These are phyloP conservation scores for Boletus rubroflammeus DNA, from an alignment of 768 basidiomycete genomes.

Conservation along the genomic window DNA sequence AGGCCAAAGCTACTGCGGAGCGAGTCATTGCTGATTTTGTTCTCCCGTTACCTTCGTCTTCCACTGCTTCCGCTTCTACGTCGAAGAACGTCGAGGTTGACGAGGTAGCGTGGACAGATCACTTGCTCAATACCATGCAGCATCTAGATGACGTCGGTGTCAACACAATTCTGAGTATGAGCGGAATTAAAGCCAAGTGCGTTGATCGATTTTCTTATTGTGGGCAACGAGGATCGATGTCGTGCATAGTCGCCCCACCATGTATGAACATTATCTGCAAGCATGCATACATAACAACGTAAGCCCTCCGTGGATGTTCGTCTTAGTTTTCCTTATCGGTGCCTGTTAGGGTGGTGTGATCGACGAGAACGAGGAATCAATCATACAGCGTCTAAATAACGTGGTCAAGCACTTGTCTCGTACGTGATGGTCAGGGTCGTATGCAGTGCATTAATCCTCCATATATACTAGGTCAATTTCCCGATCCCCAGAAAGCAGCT, in stretches of 20 bases:
- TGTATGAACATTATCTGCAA: slow-evolving; percentile 67
- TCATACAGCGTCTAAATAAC: slow-evolving; percentile 51
- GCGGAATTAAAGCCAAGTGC: slow-evolving; percentile 63
- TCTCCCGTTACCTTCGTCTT: slow-evolving; percentile 66
- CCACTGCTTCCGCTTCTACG: slow-evolving; percentile 37
- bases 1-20: slow-evolving; percentile 66
- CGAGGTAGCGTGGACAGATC: slow-evolving; percentile 83
- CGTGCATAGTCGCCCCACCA: slow-evolving; percentile 54
- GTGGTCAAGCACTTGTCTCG: slow-evolving; percentile 59
- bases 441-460: background rate
- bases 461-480: slow-evolving; percentile 42
- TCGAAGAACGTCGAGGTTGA: slow-evolving; percentile 57
- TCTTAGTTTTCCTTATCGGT: background rate
- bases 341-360: slow-evolving; percentile 77
- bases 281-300: slow-evolving; percentile 84
- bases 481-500: slow-evolving; percentile 67
- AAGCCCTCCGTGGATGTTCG: slow-evolving; percentile 26
- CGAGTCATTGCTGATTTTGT: slow-evolving; percentile 70
- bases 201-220: background rate
- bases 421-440: slow-evolving; percentile 32
- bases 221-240: background rate
- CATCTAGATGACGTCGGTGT: slow-evolving; percentile 59
- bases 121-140: slow-evolving; percentile 68
- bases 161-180: slow-evolving; percentile 55
- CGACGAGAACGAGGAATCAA: slow-evolving; percentile 71